phyloP scores from a whole-genome alignment of 2,329 filamentous ascomycete genomes.

The Pestalotiopsis sp. region DNA sequence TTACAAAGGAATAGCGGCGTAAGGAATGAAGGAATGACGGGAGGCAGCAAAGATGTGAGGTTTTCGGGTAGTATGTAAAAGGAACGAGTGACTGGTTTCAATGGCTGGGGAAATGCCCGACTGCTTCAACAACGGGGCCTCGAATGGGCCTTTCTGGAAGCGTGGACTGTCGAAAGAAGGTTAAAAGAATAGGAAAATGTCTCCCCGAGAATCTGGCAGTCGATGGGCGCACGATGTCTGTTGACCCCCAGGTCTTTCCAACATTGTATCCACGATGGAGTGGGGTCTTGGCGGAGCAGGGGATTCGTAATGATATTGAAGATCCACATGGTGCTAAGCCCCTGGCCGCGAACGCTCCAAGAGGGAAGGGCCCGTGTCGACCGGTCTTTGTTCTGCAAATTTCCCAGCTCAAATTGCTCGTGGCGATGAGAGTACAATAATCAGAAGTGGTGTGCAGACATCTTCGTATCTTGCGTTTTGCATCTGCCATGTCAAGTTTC shows the following conservation, averaged over 20 bases:
- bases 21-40: neutral
- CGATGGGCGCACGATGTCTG: slow-evolving; percentile 1
- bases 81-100: slow-evolving; percentile 6
- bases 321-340: slow-evolving; percentile 8
- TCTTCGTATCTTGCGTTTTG: no score
- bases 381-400: neutral
- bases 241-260: neutral
- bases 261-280: slow-evolving; percentile 5
- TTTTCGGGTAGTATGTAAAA: neutral
- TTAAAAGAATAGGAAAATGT: slow-evolving; percentile 1
- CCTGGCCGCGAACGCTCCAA: neutral
- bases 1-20: neutral
- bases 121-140: neutral
- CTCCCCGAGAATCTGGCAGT: neutral
- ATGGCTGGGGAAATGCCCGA: neutral
- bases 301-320: slow-evolving; percentile 10
- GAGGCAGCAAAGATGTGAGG: neutral
- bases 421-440: no score
- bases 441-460: no score
- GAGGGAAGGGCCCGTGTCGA: neutral
- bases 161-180: neutral
- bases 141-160: neutral
- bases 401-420: no score
- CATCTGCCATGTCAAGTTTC: no score
- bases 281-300: slow-evolving; percentile 4